Evolutionary conservation across 805 yeast genomes (phyloP), one percentile per base, ranked within the genome.

Genomic region (Brettanomyces sp.): DNA sequence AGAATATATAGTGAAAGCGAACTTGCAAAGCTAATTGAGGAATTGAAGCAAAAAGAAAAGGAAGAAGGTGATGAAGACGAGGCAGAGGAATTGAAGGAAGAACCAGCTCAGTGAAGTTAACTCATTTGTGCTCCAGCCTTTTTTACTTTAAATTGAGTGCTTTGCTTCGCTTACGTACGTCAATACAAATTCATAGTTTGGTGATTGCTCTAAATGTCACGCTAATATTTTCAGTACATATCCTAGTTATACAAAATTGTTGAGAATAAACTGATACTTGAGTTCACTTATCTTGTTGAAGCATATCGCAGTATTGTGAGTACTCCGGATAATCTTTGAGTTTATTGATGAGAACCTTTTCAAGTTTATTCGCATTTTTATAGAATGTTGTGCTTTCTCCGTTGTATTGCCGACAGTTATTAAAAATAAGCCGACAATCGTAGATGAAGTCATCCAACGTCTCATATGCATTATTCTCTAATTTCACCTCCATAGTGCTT

Each of bases 321-420:
- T 89, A 93, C 58, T 93, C 99, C 2, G 97, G 95, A 49, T 84
- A 78, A 57, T 93, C 99, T 60, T 83, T 84, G 45, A 93, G 73
- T 63, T 91, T 89, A 30, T 74, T 66, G 57, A 79, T 79, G 68
- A 93, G 77, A 56, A 89, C 90, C 66, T 89, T 91, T 65, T 93
- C 99, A 57, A 93, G 73, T 62, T 91, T 87, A 53, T 81, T 87
- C 21, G 99, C 99, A 66, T 91, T 89, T 64, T 93, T 93, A 71
- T 74, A 93, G 64, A 93, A 93, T 0, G 99, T 90, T 3, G 99
- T 93, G 35, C 85, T 80, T 57, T 93, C 98, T 49, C 91, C 87
- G 61, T 93, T 93, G 68, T 93, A 93, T 43, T 85, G 74, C 46
- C 97, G 76, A 68, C 99, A 93, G 60, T 93, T 93, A 58, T 85